phyloP scores from a whole-genome alignment of 2,329 filamentous ascomycete genomes.

The Sclerotiophoma versabilis region DNA sequence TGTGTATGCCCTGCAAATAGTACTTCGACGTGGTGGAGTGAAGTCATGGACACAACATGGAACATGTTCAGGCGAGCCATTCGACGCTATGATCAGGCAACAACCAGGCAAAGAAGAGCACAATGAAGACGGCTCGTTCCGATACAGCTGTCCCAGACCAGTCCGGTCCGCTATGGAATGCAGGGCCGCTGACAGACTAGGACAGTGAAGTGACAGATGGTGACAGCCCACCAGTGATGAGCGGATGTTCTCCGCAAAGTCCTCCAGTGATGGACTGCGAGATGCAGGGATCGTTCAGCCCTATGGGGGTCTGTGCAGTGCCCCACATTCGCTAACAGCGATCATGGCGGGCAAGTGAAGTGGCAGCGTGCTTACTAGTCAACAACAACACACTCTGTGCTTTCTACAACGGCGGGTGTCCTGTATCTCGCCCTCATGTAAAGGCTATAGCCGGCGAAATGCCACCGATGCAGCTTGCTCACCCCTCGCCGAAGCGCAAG shows the following conservation, averaged over 20 bases:
- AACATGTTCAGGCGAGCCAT: not conserved
- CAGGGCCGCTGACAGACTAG: not conserved
- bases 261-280: not conserved
- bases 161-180: not conserved
- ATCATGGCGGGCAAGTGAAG: slow-evolving; percentile 17
- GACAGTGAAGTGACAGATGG: not conserved
- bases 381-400: slow-evolving; percentile 12
- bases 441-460: slow-evolving; percentile 33
- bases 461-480: slow-evolving; percentile 44
- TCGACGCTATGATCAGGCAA: slow-evolving; percentile 15
- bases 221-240: slow-evolving; percentile 6
- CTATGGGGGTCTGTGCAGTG: slow-evolving; percentile 14
- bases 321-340: slow-evolving; percentile 32
- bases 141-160: not conserved
- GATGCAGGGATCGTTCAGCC: slow-evolving; percentile 26
- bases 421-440: slow-evolving; percentile 33
- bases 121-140: not conserved
- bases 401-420: not conserved
- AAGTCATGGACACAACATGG: not conserved
- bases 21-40: not conserved
- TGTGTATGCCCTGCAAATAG: not conserved
- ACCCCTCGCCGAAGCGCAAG: slow-evolving; percentile 50
- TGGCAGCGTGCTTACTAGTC: slow-evolving; percentile 11
- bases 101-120: not conserved
- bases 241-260: slow-evolving; percentile 16